Evolutionary conservation across 805 yeast genomes (phyloP).

Genomic region (Pichia nanzhaoensis): DNA sequence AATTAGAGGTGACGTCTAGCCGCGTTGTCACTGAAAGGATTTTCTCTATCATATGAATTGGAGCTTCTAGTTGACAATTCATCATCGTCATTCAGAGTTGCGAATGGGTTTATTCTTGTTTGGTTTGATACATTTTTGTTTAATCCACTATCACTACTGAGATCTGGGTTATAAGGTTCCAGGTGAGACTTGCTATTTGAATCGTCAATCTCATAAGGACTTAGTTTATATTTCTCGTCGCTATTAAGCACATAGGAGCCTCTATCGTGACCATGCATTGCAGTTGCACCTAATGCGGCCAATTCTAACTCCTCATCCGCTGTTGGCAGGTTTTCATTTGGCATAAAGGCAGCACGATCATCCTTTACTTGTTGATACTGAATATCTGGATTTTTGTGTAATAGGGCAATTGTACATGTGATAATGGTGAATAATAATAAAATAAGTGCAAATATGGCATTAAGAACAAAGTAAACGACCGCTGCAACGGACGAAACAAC

Average conservation of each 20-base stretch:
- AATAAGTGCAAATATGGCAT: constrained; percentile 82
- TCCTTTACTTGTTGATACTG: constrained; percentile 95
- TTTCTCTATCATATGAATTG: constrained; percentile 1
- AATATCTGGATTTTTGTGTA: constrained; percentile 89
- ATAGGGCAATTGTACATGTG: constrained; percentile 76
- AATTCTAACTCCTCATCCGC: constrained; percentile 51
- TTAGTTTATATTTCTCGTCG: constrained; percentile 7
- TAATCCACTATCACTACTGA: constrained; percentile 7
- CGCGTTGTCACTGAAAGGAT: constrained; percentile 4
- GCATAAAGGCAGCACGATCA: constrained; percentile 93
- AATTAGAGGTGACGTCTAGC: background rate
- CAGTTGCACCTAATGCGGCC: constrained; percentile 66
- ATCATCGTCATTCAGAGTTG: constrained; percentile 4
- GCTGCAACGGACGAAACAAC: constrained; percentile 92
- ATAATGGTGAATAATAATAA: constrained; percentile 80
- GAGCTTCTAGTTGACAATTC: constrained; percentile 4
- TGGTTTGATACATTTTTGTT: background rate
- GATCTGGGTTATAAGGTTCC: constrained; percentile 6
- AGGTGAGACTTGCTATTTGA: constrained; percentile 5
- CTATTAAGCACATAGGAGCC: constrained; percentile 15
- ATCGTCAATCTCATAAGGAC: constrained; percentile 6
- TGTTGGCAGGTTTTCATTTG: constrained; percentile 44
- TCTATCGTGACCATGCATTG: constrained; percentile 54
- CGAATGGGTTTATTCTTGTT: too few relatives aligned
- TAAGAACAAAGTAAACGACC: constrained; percentile 78